Conservation (phyloP, 176 grass and related monocot species). For the Oryza brachyantha region DNA sequence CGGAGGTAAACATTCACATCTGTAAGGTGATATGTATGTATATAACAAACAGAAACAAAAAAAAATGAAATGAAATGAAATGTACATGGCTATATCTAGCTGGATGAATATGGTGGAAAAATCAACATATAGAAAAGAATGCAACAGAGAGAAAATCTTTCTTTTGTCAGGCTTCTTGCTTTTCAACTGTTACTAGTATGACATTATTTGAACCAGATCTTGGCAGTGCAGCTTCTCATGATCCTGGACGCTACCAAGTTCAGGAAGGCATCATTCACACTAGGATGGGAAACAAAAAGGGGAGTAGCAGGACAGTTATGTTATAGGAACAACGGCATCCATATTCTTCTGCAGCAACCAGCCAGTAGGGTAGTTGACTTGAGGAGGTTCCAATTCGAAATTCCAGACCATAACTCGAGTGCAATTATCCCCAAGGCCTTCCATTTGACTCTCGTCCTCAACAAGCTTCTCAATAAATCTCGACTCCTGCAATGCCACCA, state of each 20-base stretch:
- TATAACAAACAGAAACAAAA: constrained; percentile 24
- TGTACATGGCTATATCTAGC: constrained; percentile 55
- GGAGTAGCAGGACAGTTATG: constrained; percentile 34
- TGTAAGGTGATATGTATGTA: constrained; percentile 43
- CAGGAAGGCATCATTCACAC: constrained; percentile 53
- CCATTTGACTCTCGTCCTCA: constrained; percentile 92
- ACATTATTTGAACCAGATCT: constrained; percentile 50
- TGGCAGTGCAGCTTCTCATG: constrained; percentile 61
- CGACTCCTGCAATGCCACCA: constrained; percentile 60
- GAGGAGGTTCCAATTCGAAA: constrained; percentile 54
- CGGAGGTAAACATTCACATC: constrained; percentile 31
- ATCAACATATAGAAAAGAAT: constrained; percentile 53
- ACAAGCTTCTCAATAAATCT: constrained; percentile 85
- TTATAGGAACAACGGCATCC: constrained; percentile 49
- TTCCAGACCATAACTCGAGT: constrained; percentile 81
- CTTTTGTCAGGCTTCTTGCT: constrained; percentile 55
- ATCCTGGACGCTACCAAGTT: constrained; percentile 57
- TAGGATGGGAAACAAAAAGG: constrained; percentile 40
- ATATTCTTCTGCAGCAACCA: constrained; percentile 74
- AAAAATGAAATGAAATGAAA: constrained; percentile 30
- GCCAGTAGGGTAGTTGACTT: constrained; percentile 54
- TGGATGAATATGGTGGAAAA: constrained; percentile 31
- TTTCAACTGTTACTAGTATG: constrained; percentile 55
- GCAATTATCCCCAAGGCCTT: constrained; percentile 87
- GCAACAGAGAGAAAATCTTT: constrained; percentile 37